These are phyloP conservation scores for Paulownia fortunei DNA, from an alignment of 257 asterid species.

Conservation along the genomic window DNA sequence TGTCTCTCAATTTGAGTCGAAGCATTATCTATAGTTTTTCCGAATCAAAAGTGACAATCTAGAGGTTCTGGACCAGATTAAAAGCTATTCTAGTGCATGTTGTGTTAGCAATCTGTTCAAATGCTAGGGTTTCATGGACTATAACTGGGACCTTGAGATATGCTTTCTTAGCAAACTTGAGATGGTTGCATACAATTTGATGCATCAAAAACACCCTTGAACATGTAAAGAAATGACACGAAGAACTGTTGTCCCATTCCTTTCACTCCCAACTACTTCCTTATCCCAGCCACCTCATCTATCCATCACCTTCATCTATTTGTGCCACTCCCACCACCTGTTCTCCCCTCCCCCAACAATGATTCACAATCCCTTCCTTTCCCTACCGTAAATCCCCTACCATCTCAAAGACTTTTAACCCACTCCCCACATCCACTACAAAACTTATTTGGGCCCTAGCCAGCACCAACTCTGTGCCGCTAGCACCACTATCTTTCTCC, in stretches of 20 bases:
- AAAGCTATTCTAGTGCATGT: slow-evolving; percentile 3
- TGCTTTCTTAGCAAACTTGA: slow-evolving; percentile 16
- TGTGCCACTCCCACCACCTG: no score
- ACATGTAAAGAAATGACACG: not conserved
- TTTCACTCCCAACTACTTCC: not conserved
- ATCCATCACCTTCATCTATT: no score
- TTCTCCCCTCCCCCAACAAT: not conserved
- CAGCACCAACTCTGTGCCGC: not conserved
- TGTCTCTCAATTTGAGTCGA: not conserved
- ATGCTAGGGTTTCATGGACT: slow-evolving; percentile 1
- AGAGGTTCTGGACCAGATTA: not conserved
- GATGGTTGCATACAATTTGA: not conserved
- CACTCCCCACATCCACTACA: no score
- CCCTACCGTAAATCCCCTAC: not conserved
- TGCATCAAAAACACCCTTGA: not conserved
- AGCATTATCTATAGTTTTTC: not conserved
- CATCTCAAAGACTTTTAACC: not conserved
- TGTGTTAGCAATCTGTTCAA: not conserved
- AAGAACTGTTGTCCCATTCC: not conserved
- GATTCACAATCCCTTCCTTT: not conserved
- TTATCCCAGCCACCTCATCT: no score
- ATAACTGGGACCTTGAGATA: not conserved
- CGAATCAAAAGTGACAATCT: not conserved
- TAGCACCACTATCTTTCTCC: not conserved
- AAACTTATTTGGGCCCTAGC: not conserved